A percentile compares a stretch with the other conserved stretches of the same genome.
Evolutionary conservation across 2,329 filamentous ascomycete species (phyloP).

Genomic region (Verticillium zaregamsianum): DNA sequence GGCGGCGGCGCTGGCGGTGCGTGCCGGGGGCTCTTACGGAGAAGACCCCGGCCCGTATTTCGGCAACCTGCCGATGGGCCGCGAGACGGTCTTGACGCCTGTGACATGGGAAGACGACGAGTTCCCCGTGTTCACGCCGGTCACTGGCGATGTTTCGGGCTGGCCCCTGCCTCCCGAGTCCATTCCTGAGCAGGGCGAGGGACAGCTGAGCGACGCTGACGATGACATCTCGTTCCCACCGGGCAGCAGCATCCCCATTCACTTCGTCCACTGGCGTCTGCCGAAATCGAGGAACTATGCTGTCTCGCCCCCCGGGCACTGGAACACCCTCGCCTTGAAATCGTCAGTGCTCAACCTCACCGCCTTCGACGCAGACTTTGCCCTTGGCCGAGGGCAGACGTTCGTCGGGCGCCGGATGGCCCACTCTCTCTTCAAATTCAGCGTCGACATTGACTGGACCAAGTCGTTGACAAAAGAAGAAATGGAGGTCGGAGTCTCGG

Average conservation of each 20-base stretch:
- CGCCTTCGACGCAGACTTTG: slow-evolving; percentile 33
- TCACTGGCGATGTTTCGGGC: slow-evolving; percentile 40
- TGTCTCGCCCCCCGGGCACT: slow-evolving; percentile 29
- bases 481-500: slow-evolving; percentile 45
- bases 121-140: slow-evolving; percentile 41
- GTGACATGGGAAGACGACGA: slow-evolving; percentile 43
- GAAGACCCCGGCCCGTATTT: slow-evolving; percentile 29
- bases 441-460: slow-evolving; percentile 38
- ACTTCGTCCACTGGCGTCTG: slow-evolving; percentile 44
- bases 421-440: slow-evolving; percentile 49
- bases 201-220: slow-evolving; percentile 35
- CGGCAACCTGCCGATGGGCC: slow-evolving; percentile 45
- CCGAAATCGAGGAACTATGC: slow-evolving; percentile 33
- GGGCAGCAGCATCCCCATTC: slow-evolving; percentile 27
- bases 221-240: slow-evolving; percentile 43
- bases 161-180: slow-evolving; percentile 25
- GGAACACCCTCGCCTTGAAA: slow-evolving; percentile 24
- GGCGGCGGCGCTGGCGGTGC: slow-evolving; percentile 41
- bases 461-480: slow-evolving; percentile 29
- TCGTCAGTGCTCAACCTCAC: slow-evolving; percentile 16
- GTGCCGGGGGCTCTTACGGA: slow-evolving; percentile 19
- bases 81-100: slow-evolving; percentile 46
- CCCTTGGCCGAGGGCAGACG: slow-evolving; percentile 16
- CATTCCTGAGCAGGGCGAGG: slow-evolving; percentile 28
- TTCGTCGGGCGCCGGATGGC: slow-evolving; percentile 52